A percentile compares a stretch with the other conserved stretches of the same genome.
phyloP scores from a whole-genome alignment of 1,139 yeast genomes.

The Magnusiomyces tetraspermus region DNA sequence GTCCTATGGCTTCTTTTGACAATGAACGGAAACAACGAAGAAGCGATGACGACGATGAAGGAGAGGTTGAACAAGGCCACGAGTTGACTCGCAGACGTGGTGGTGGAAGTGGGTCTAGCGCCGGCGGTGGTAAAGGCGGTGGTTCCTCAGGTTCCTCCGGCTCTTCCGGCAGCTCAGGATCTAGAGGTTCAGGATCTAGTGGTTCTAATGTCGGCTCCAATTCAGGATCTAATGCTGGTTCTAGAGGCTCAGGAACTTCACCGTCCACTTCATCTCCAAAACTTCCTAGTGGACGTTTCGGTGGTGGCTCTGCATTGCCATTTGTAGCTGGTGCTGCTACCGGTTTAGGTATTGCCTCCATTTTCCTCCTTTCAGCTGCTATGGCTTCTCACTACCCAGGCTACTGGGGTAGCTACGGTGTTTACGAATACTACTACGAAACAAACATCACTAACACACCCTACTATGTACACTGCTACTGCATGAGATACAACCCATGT shows the following conservation, averaged over 20 bases:
- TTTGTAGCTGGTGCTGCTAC: conserved; percentile 21
- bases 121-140: not conserved
- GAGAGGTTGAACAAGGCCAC: not conserved
- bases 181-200: conserved; percentile 7
- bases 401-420: conserved; percentile 21
- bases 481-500: conserved; percentile 20
- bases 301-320: conserved; percentile 22
- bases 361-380: conserved; percentile 12
- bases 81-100: not conserved
- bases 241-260: conserved; percentile 4
- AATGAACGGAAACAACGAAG: too few relatives aligned
- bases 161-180: not conserved
- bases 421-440: conserved; percentile 20
- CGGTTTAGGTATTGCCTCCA: conserved; percentile 18
- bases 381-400: conserved; percentile 18
- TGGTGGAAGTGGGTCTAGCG: not conserved
- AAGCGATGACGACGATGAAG: not conserved
- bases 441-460: conserved; percentile 19
- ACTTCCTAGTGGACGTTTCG: conserved; percentile 17
- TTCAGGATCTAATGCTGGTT: conserved; percentile 11
- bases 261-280: conserved; percentile 8
- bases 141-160: conserved; percentile 4
- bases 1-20: not conserved
- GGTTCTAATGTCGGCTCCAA: conserved; percentile 3
- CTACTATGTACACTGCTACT: conserved; percentile 20